These are phyloP conservation scores for Sporisorium reilianum DNA, from an alignment of 1,284 basidiomycete genomes.

Conservation along the genomic window DNA sequence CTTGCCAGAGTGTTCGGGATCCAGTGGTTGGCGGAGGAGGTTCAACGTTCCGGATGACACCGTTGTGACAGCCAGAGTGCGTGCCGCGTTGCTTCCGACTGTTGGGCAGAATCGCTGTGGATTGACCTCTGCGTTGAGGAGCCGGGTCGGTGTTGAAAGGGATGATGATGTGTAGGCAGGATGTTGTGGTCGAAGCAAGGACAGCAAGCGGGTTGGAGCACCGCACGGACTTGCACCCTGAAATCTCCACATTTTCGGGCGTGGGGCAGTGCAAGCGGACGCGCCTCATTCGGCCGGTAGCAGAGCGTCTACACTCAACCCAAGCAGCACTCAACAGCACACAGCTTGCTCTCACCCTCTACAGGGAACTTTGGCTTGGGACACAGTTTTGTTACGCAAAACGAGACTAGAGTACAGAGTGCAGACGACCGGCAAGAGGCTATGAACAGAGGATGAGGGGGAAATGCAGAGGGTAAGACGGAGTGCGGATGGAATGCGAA, in stretches of 20 bases:
- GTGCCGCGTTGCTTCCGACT: neutral
- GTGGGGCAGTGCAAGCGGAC: conserved; percentile 8
- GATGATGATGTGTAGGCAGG: too few species aligned
- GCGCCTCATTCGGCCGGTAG: conserved; percentile 17
- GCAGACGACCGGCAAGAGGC: conserved; percentile 1
- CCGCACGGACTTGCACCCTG: conserved; percentile 7
- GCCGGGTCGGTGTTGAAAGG: neutral
- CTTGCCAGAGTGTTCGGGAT: neutral
- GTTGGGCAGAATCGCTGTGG: too few species aligned
- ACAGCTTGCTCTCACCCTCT: neutral
- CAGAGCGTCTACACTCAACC: neutral
- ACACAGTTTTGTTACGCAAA: neutral
- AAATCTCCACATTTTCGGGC: conserved; percentile 13
- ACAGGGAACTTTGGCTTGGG: neutral
- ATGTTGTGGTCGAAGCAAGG: too few species aligned
- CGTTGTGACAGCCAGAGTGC: neutral
- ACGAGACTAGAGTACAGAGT: conserved; percentile 40
- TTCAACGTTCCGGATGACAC: neutral
- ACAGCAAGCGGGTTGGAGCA: too few species aligned
- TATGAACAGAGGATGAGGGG: neutral
- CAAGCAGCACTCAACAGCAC: neutral
- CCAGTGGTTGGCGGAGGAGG: too few species aligned
- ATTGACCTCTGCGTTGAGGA: neutral
- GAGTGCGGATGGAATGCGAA: neutral
- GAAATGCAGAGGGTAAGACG: neutral